Evolutionary conservation across 495 filamentous ascomycete genomes (phyloP), one percentile per base, ranked within the genome.

Genomic region (Tuber indicum): DNA sequence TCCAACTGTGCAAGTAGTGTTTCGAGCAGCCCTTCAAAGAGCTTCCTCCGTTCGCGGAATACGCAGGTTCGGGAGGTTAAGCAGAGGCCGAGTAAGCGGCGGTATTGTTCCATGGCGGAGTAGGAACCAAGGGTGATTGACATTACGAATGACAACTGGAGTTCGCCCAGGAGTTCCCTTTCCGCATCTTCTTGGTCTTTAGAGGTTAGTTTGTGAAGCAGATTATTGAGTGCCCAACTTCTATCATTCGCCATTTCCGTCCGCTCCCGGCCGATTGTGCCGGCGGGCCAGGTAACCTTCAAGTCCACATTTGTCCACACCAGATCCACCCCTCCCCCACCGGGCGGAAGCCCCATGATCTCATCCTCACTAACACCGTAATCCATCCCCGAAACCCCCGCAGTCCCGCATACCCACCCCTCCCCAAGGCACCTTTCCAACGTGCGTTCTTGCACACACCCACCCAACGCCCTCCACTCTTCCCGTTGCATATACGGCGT

Each of bases 51-150:
- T 1, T 87, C 85, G 36, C 45, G 70, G 42, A 86, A 80, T 7
- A 91, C 87, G 0, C 94, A 90, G 66, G 75, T 78, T 73, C 87
- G 89, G 75, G 91, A 91, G 0, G 91, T 94, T 72, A 98, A 86
- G 2, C 94, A 84, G 46, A 97, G 85, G 49, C 87, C 87, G 10
- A 94, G 84, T 43, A 96, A 81, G 76, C 92, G 87, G 84, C 92
- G 92, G 94, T 94, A 99, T 78, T 97, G 94, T 80, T 94, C 91
- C 41, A 94, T 87, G 82, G 93, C 97, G 1, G 93, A 94, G 78
- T 90, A 89, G 82, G 96, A 98, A 84, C 91, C 91, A 69, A 98
- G 86, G 41, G 91, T 92, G 76, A 94, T 86, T 17, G 93, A 91
- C 83, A 91, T 92, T 7, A 98, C 81, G 84, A 96, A 98, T 49